Evolutionary conservation across 345 rosid species (phyloP).

Genomic region (Eucalyptus leucophloia): DNA sequence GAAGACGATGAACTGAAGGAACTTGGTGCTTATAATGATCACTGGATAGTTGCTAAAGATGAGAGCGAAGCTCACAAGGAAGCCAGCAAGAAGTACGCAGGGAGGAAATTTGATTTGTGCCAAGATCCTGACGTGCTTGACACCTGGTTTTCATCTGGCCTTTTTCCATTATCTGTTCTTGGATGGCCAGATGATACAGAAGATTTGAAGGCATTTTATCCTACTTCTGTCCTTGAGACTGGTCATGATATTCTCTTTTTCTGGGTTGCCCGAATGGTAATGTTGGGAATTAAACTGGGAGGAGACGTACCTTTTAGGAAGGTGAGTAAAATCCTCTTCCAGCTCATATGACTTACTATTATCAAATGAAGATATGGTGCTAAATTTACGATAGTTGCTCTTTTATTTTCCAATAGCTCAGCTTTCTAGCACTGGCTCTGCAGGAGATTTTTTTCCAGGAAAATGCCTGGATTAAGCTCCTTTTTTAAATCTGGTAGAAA

Average conservation of each 20-base stretch:
- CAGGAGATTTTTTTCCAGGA: background rate
- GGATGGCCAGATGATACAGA: slow-evolving; percentile 96
- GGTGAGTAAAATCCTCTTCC: slow-evolving; percentile 18
- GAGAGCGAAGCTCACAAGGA: slow-evolving; percentile 53
- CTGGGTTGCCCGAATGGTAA: slow-evolving; percentile 99
- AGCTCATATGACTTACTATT: background rate
- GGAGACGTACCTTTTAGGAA: slow-evolving; percentile 86
- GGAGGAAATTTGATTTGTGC: slow-evolving; percentile 57
- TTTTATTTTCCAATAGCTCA: background rate
- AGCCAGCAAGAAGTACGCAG: slow-evolving; percentile 45
- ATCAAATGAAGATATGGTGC: background rate
- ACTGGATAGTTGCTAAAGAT: slow-evolving; percentile 76
- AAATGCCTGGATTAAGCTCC: background rate
- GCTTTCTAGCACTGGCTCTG: background rate
- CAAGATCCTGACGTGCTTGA: slow-evolving; percentile 97
- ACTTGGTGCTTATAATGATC: slow-evolving; percentile 69
- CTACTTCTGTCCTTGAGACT: slow-evolving; percentile 90
- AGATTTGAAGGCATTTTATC: slow-evolving; percentile 84
- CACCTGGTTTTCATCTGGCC: slow-evolving; percentile 98
- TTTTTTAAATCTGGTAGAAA: background rate
- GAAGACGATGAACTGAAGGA: slow-evolving; percentile 74
- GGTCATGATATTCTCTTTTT: slow-evolving; percentile 95
- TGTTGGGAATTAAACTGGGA: slow-evolving; percentile 76
- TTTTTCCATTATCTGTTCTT: slow-evolving; percentile 70
- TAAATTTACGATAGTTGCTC: background rate